These are phyloP conservation scores for Smithsoniella earleae DNA, from an alignment of 163 green algal species.

Conservation along the genomic window DNA sequence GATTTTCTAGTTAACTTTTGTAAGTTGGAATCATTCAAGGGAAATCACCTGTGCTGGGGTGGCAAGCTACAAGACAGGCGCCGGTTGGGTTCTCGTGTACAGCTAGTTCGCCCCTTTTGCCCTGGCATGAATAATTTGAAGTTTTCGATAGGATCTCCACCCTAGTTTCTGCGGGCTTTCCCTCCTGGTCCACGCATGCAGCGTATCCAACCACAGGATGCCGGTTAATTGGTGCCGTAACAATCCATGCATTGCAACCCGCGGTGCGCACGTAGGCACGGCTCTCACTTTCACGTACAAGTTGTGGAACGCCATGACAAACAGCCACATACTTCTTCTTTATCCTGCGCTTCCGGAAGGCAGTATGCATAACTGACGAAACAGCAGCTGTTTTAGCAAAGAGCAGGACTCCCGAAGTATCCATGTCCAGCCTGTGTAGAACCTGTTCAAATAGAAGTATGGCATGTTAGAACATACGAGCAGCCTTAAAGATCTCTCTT, in stretches of 20 bases:
- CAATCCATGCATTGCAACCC: background rate
- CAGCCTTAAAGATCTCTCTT: background rate
- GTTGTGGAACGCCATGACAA: background rate
- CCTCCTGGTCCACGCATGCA: background rate
- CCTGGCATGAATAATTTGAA: too few species aligned
- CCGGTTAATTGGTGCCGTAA: background rate
- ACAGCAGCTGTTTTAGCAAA: conserved; percentile 11
- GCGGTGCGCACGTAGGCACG: background rate
- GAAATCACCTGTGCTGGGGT: too few species aligned
- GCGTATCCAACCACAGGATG: background rate
- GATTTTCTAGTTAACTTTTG: too few species aligned
- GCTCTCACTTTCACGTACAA: too few species aligned
- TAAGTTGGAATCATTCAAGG: too few species aligned
- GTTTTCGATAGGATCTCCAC: too few species aligned
- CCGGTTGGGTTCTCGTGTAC: too few species aligned
- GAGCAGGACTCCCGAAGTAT: conserved; percentile 16
- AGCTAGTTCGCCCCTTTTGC: too few species aligned
- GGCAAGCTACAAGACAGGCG: too few species aligned
- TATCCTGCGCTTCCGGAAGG: background rate
- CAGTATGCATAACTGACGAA: background rate
- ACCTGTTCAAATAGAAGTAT: background rate
- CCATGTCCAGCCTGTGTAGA: conserved; percentile 25
- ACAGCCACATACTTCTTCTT: conserved; percentile 10
- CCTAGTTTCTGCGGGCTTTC: background rate
- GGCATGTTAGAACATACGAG: background rate